These are phyloP conservation scores for Ceratocystis alfenasii DNA, from an alignment of 2,329 filamentous ascomycete genomes.

Conservation along the genomic window DNA sequence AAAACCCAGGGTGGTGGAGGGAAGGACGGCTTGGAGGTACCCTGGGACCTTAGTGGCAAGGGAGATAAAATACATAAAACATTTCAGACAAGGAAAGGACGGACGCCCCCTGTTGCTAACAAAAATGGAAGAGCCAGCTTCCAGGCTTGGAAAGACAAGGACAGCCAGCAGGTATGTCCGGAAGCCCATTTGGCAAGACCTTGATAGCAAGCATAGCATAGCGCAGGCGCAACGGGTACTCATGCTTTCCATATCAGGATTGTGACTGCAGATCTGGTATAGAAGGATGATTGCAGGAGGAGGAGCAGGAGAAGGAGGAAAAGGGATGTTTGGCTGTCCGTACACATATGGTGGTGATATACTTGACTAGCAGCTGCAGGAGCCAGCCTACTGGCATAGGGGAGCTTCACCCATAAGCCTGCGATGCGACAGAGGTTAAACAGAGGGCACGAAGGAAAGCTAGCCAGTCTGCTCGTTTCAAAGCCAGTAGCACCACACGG, in stretches of 20 bases:
- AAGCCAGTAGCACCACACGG: background rate
- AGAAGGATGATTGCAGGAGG: background rate
- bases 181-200: background rate
- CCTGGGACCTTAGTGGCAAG: background rate
- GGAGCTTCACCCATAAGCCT: background rate
- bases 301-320: background rate
- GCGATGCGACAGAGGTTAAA: background rate
- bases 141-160: background rate
- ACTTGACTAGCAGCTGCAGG: background rate
- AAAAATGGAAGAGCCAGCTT: background rate
- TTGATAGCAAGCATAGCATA: background rate
- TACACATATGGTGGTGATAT: background rate
- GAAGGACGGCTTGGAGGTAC: constrained; percentile 2
- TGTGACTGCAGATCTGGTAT: background rate
- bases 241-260: background rate
- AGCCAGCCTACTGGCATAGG: background rate
- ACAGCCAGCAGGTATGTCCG: background rate
- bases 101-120: background rate
- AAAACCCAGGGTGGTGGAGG: background rate
- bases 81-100: background rate
- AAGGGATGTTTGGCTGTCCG: background rate
- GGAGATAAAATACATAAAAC: constrained; percentile 10
- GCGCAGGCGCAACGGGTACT: background rate
- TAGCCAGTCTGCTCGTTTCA: background rate
- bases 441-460: background rate